Evolutionary conservation across 176 grass and related monocot genomes (phyloP).

Genomic region (Carex cristatella): DNA sequence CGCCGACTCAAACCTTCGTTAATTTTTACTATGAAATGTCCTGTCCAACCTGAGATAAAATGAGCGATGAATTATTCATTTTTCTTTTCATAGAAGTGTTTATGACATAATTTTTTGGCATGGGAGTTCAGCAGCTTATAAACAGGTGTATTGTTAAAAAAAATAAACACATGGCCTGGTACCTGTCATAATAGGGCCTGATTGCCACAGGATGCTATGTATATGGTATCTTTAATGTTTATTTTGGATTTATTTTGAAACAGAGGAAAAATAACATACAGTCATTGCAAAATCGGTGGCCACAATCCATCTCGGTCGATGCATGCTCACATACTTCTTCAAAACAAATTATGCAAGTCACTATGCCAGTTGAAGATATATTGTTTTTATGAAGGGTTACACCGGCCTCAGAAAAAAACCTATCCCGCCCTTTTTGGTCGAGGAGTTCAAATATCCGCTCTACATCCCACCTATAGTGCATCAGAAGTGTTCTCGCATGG

Average conservation of each 20-base stretch:
- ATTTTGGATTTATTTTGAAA: not conserved
- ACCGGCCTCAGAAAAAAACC: constrained; percentile 74
- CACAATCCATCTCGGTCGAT: constrained; percentile 85
- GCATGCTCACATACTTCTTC: constrained; percentile 38
- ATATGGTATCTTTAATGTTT: not conserved
- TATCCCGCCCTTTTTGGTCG: constrained; percentile 79
- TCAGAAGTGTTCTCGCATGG: constrained; percentile 85
- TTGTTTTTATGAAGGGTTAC: constrained; percentile 41
- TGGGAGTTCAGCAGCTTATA: not conserved
- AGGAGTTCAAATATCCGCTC: constrained; percentile 95
- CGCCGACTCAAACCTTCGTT: constrained; percentile 44
- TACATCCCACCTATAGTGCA: constrained; percentile 90
- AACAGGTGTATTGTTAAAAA: not conserved
- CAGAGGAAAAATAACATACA: constrained; percentile 41
- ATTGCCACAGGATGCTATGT: not conserved
- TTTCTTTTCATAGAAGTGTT: not conserved
- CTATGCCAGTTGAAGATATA: constrained; percentile 7
- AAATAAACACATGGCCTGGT: not conserved
- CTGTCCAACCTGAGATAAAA: constrained; percentile 41
- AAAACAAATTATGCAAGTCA: constrained; percentile 75
- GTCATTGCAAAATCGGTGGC: constrained; percentile 84
- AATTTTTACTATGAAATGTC: constrained; percentile 51
- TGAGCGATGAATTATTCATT: not conserved
- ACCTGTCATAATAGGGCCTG: not conserved
- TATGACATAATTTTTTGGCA: not conserved